Conservation (phyloP, 1,284 basidiomycete species). For the Pseudozyma hubeiensis region DNA sequence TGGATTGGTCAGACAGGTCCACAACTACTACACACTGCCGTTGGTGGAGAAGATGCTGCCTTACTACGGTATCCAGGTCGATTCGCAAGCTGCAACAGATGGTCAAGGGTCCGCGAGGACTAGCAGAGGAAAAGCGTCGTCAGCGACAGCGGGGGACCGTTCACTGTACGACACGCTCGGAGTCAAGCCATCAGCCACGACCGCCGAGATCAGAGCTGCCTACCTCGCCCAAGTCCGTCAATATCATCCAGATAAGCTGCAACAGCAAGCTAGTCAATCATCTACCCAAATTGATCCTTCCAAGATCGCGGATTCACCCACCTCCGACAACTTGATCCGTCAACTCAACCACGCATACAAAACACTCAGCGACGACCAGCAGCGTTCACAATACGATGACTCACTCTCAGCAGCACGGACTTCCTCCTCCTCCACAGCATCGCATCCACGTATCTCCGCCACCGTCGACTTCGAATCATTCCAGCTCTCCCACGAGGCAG, state of each 20-base stretch:
- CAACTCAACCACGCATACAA: constrained; percentile 42
- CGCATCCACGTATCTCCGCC: constrained; percentile 27
- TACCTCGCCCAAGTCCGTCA: constrained; percentile 39
- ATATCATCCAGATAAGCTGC: constrained; percentile 49
- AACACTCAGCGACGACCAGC: constrained; percentile 27
- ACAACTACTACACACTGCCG: constrained; percentile 48
- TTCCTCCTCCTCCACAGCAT: constrained; percentile 1
- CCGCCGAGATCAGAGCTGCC: constrained; percentile 36
- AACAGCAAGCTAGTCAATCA: constrained; percentile 21
- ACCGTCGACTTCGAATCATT: constrained; percentile 41
- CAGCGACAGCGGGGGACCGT: background rate
- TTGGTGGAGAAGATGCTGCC: constrained; percentile 39
- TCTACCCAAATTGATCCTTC: background rate
- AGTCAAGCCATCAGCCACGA: constrained; percentile 24
- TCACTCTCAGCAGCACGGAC: constrained; percentile 16
- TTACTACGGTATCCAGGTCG: constrained; percentile 18
- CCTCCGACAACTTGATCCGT: constrained; percentile 33
- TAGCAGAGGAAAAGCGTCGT: background rate
- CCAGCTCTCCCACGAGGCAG: constrained; percentile 6
- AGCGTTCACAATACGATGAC: constrained; percentile 28
- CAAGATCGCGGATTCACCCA: constrained; percentile 8
- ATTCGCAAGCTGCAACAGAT: background rate
- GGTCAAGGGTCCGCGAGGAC: background rate
- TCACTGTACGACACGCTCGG: constrained; percentile 28
- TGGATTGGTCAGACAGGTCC: constrained; percentile 29